Evolutionary conservation across 192 early-diverging fungal species (phyloP).

Genomic region (Coemansia sp.): DNA sequence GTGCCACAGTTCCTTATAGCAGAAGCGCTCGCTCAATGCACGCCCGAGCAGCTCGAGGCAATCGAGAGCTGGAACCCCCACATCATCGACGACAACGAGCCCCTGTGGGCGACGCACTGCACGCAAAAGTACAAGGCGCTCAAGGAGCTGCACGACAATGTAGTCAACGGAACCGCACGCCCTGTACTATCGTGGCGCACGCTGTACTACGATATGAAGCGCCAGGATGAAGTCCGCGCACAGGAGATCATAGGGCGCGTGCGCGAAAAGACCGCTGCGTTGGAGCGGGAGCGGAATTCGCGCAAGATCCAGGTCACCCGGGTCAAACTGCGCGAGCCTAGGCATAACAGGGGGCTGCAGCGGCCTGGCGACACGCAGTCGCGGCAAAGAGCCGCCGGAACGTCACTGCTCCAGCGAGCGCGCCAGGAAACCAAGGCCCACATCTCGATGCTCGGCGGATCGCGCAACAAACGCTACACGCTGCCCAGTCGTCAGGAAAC

Average conservation of each 20-base stretch:
- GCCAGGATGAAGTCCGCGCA: conserved; percentile 31
- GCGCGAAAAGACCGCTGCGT: conserved; percentile 25
- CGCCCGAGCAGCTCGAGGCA: conserved; percentile 38
- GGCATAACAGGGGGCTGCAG: not conserved
- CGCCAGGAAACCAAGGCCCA: conserved; percentile 35
- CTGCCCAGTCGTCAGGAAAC: not conserved
- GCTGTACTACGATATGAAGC: conserved; percentile 31
- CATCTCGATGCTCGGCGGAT: conserved; percentile 28
- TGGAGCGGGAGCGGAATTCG: conserved; percentile 28
- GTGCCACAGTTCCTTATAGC: conserved; percentile 38
- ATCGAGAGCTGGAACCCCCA: conserved; percentile 48
- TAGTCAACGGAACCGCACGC: conserved; percentile 9
- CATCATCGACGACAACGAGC: conserved; percentile 41
- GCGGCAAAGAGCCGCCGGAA: not conserved
- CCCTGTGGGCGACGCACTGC: conserved; percentile 35
- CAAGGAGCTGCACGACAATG: conserved; percentile 12
- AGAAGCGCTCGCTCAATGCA: conserved; percentile 36
- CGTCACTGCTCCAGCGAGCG: conserved; percentile 37
- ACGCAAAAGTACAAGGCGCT: conserved; percentile 19
- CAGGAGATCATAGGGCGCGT: conserved; percentile 39
- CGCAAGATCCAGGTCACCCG: conserved; percentile 29
- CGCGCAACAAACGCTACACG: not conserved
- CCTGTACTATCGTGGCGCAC: conserved; percentile 32
- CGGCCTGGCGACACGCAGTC: not conserved
- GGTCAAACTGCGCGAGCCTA: not conserved